Base-by-base conservation (phyloP, 1,139 yeast genomes). In the Yamadazyma friedrichii region DNA sequence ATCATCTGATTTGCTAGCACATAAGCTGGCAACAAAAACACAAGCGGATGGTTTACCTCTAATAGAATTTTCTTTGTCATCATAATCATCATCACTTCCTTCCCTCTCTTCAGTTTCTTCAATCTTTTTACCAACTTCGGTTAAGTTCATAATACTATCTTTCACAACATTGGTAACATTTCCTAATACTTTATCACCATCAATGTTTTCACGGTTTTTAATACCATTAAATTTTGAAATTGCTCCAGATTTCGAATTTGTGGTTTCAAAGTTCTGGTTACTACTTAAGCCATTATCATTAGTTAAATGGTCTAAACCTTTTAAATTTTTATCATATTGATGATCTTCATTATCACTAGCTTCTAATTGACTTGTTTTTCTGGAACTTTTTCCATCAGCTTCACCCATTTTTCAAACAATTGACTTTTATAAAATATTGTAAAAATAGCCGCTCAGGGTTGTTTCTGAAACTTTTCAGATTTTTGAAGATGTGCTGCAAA, bases 1-100 rank as follows among this genome's bases (percentile, higher is more conserved):
- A 54, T 85, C 93, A 59, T 88, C 96, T 4, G 80, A 60, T 41
- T 75, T 65, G 30, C 69, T 64, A 0, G 89, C 74, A 5, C 86
- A 76, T 42, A 88, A 76, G 56, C 89, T 77, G 27, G 96, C 96
- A 40, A 88, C 96, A 66, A 88, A 88, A 1, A 88, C 86, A 61
- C 96, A 88, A 3, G 95, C 81, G 0, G 95, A 84, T 12, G 95
- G 96, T 31, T 87, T 72, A 6, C 39, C 41, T 33, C 40, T 39
- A 29, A 20, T 15, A 16, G 43, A 37, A 20, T 36, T 31, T 8
- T 17, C 3, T 12, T 41, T 41, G 20, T 33, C 43, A 12, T 41
- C 34, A 13, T 39, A 33, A 16, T 17, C 35, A 24, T 36, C 39
- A 11, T 27, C 30, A 4, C 15, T 9, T 20, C 24, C 25, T 11